These are phyloP conservation scores for Echinosophora koreensis DNA, from an alignment of 306 rosid species.

Conservation along the genomic window DNA sequence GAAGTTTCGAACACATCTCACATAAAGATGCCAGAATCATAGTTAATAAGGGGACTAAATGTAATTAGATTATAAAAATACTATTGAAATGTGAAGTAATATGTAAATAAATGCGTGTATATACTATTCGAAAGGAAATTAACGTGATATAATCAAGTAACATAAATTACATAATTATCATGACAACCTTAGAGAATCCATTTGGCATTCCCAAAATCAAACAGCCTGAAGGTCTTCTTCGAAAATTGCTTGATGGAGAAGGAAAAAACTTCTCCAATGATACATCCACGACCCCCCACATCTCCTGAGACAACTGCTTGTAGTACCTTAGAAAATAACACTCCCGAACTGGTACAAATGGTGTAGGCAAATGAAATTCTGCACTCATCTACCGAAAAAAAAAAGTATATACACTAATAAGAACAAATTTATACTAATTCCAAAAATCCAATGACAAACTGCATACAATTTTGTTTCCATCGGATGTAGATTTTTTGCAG, in stretches of 20 bases:
- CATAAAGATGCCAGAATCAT: background rate
- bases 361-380: conserved; percentile 60
- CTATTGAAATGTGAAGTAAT: no score
- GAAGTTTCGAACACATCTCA: background rate
- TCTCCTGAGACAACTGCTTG: conserved; percentile 44
- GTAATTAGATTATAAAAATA: no score
- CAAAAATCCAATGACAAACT: background rate
- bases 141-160: background rate
- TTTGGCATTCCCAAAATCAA: conserved; percentile 51
- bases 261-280: conserved; percentile 61
- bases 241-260: conserved; percentile 44
- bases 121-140: background rate
- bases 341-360: conserved; percentile 52
- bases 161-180: no score
- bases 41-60: no score
- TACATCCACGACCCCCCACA: conserved; percentile 72
- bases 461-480: background rate
- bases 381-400: conserved; percentile 56
- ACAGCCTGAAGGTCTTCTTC: conserved; percentile 73
- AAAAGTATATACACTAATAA: background rate
- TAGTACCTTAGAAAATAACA: conserved; percentile 65
- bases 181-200: conserved; percentile 56
- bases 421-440: background rate
- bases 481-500: background rate
- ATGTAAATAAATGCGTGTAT: background rate